Evolutionary conservation across 768 basidiomycete genomes (phyloP), one percentile per base, ranked within the genome.

Genomic region (Leccinum subgranulosum): DNA sequence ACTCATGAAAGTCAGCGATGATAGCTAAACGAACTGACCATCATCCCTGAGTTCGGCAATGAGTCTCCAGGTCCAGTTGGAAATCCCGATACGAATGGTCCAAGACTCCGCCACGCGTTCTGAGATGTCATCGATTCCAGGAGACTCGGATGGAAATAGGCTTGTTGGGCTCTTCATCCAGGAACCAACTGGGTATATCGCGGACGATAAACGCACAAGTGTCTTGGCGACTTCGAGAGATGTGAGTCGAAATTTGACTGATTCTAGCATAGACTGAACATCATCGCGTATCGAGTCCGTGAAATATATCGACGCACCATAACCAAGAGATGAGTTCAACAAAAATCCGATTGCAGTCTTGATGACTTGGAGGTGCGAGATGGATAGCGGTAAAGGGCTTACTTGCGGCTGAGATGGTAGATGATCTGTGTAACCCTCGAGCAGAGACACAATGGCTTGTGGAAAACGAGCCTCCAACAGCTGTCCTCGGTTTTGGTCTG

Each of bases 271-370:
- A 57, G 28, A 54, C 4, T 41, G 28, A 29, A 36, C 57, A 43
- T 43, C 41, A 57, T 28, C 46, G 55, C 43, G n/a, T 6, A 51
- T 58, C 41, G 21, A 49, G n/a, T 43, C 31, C 53, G 46, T 34
- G 36, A 49, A 25, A 7, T 14, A n/a, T 31, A 48, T 6, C 45
- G 17, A 70, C 82, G 53, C 63, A 90, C 92, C 89, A 69, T 84
- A 92, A 54, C 85, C 86, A 45, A 94, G 76, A 61, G 86, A 85
- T 12, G 85, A 83, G 66, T 94, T 94, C 49, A 94, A 73, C 15
- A 94, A 77, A 23, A 88, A 85, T 6, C 92, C 92, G 55, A 94
- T 81, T 2, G 88, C 81, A 7, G 89, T 92, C 66, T 86, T 84
- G 60, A 92, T 77, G 58, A 93, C 77, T 64, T 83, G 86, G 36